Base-by-base conservation (phyloP, 257 asterid genomes). In the Leonotis leonurus region DNA sequence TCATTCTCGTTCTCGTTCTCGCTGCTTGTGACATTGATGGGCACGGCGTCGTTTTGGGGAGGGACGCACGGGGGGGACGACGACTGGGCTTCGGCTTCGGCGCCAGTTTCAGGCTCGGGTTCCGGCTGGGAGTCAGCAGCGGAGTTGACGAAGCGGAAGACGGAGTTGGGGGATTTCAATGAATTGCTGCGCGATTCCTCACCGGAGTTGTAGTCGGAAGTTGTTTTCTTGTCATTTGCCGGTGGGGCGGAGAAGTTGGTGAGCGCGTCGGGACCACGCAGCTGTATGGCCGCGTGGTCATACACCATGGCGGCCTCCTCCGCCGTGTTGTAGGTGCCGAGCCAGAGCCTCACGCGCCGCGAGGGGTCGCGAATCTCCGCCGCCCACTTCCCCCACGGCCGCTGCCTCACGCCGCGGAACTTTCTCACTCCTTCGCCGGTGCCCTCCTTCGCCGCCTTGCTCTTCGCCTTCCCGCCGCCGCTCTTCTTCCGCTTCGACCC, bases 371-470 rank as follows among this genome's bases (percentile, higher is more conserved):
- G 80, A 29, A 91, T 91, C 90, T 91, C 98, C 10, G 96, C 98
- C 81, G 98, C 97, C 95, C 97, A 92, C 67, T 92, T 92, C 2
- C 98, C 98, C 97, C 98, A 92, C 10, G 96, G 95, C 79, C 98
- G 68, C 73, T 83, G 98, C 49, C 97, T 69, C 24, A 92, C 98
- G 18, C 98, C 97, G 55, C 93, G 91, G 53, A 83, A 92, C 81
- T 92, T 92, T 71, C 64, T 75, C 1, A 16, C 82, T 2, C 22
- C 62, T 5, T 62, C 74, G 52, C 64, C 74, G 52, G 26, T 62
- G 58, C 8, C 14, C 29, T 26, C 17, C 22, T 64, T 66, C 60
- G 60, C 80, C 49, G 22, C 68, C 39, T 24, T 44, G 16, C 32
- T 33, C 35, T 41, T 70, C 17, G 72, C 16, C 44, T 20, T 62